Evolutionary conservation across 495 filamentous ascomycete genomes (phyloP), one percentile per base, ranked within the genome.

Genomic region (Pyronema omphalodes): DNA sequence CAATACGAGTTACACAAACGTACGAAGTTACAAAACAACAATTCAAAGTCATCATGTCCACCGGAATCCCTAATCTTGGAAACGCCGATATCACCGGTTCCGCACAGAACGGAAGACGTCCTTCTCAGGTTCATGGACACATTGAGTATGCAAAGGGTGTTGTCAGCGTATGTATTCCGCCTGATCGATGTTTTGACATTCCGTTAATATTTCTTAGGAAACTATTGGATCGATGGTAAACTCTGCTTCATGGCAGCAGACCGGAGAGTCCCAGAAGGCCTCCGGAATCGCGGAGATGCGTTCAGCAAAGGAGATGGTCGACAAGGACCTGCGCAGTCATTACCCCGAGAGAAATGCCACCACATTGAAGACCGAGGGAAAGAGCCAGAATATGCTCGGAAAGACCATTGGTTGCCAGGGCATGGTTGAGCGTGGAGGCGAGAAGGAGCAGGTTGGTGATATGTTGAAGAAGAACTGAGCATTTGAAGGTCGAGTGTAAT

Each of bases 111-210:
- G 33, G 48, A 14, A 12, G 34, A n/a, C 48, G 23, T 34, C 48
- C 48, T 9, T 37, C 48, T 11, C 33, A 37, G 23, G 14, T 47
- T 4, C n/a, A 51, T 3, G 48, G 48, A n/a, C 48, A 37, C 48
- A 33, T 33, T 14, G 36, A 51, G 18, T 51, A 37, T n/a, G 48
- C 34, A 34, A 51, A 51, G 36, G 48, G 48, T 33, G 48, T 51
- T n/a, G 33, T 37, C 9, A 37, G 36, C 34, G 48, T 51, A 37
- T n/a, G 17, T 14, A 11, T 29, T 11, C 44, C 48, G 18, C 17
- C 14, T 12, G 2, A 17, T 33, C 48, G 29, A 12, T 19, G 9
- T 19, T 19, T 23, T 19, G n/a, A 17, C 23, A 1, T 51, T 51
- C 48, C 48, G 3, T 19, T n/a, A 14, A 33, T 12, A 37, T 33